phyloP scores from a whole-genome alignment of 164 flowering plant species.

The Macadamia tetraphylla region DNA sequence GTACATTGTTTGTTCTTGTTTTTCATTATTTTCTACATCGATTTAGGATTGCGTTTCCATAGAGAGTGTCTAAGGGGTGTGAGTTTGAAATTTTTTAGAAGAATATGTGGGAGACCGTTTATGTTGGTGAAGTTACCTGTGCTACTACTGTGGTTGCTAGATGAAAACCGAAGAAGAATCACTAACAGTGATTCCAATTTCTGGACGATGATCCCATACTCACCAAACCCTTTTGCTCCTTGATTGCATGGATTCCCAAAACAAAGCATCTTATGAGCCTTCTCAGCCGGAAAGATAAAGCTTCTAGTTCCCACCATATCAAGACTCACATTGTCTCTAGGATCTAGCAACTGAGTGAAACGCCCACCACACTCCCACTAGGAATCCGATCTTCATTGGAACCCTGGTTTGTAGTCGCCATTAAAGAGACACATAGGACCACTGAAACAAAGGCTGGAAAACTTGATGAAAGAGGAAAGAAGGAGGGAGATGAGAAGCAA shows the following conservation, averaged over 20 bases:
- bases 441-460: no score
- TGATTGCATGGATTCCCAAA: slow-evolving; percentile 33
- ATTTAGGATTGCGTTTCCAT: slow-evolving; percentile 7
- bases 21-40: slow-evolving; percentile 10
- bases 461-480: no score
- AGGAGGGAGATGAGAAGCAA: no score
- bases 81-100: neutral
- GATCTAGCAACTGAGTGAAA: slow-evolving; percentile 42
- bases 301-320: slow-evolving; percentile 10
- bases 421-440: neutral
- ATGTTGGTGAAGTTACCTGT: slow-evolving; percentile 17
- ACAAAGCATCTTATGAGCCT: slow-evolving; percentile 51
- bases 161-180: slow-evolving; percentile 46
- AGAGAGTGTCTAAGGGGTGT: neutral
- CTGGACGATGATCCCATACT: slow-evolving; percentile 12
- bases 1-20: neutral
- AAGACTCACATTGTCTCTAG: slow-evolving; percentile 22
- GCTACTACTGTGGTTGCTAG: slow-evolving; percentile 22
- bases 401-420: slow-evolving; percentile 45
- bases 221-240: slow-evolving; percentile 9
- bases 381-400: slow-evolving; percentile 17
- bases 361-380: slow-evolving; percentile 5
- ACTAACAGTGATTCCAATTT: slow-evolving; percentile 35
- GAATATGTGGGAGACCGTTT: neutral
- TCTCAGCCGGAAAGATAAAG: slow-evolving; percentile 20